A percentile compares a stretch with the other conserved stretches of the same genome.
These are phyloP conservation scores for Beauveria varroae DNA, from an alignment of 2,329 filamentous ascomycete species.

Conservation along the genomic window DNA sequence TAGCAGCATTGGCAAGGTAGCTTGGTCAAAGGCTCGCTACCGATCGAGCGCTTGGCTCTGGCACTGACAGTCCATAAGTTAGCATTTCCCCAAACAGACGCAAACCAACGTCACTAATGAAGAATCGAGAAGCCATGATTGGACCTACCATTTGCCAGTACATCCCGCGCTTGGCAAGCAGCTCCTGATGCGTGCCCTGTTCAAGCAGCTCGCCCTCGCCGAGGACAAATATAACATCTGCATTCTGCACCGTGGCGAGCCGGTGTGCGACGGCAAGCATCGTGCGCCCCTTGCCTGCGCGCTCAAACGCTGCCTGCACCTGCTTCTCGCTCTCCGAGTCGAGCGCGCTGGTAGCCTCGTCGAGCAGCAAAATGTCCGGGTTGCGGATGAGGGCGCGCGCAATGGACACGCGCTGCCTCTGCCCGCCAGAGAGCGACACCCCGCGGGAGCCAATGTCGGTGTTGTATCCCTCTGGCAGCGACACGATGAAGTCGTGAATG, in stretches of 20 bases:
- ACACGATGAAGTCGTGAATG: constrained; percentile 63
- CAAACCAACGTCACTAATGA: constrained; percentile 18
- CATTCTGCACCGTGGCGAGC: constrained; percentile 69
- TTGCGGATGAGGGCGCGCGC: constrained; percentile 59
- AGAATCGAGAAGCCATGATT: too few relatives aligned
- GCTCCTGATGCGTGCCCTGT: constrained; percentile 44
- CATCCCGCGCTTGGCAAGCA: constrained; percentile 43
- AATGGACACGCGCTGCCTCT: constrained; percentile 63
- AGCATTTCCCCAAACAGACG: constrained; percentile 14
- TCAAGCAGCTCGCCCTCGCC: constrained; percentile 53
- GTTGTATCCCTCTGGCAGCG: constrained; percentile 59
- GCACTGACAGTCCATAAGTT: constrained; percentile 32
- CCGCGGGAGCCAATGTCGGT: constrained; percentile 62
- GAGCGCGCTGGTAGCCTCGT: constrained; percentile 65
- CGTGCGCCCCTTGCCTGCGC: constrained; percentile 50
- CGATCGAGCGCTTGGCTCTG: constrained; percentile 51
- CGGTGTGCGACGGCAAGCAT: constrained; percentile 73
- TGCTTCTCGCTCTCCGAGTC: constrained; percentile 56
- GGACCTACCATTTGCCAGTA: constrained; percentile 49
- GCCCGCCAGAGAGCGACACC: constrained; percentile 59
- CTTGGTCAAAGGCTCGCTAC: constrained; percentile 19
- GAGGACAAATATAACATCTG: constrained; percentile 71
- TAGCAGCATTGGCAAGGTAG: too few relatives aligned
- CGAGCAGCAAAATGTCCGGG: constrained; percentile 58
- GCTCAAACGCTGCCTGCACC: constrained; percentile 61